These are phyloP conservation scores for Cryptococcus maquisensis DNA, from an alignment of 1,284 basidiomycete species.

Conservation along the genomic window DNA sequence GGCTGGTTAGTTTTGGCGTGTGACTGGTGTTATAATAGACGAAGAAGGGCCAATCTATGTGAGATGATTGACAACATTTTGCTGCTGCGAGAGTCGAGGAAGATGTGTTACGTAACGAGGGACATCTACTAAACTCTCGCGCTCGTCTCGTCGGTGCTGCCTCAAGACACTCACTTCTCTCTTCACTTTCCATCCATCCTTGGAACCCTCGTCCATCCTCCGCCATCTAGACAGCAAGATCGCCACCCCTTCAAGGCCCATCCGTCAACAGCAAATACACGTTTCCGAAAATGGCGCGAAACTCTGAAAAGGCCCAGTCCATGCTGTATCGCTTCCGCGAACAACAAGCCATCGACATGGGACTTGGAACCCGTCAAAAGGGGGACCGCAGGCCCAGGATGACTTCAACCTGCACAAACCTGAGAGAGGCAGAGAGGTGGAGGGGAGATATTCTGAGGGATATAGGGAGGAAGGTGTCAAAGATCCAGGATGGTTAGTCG, in stretches of 20 bases:
- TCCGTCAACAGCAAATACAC: no score
- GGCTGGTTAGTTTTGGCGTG: background rate
- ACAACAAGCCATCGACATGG: conserved; percentile 91
- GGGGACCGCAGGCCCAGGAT: conserved; percentile 79
- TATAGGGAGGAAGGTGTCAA: conserved; percentile 92
- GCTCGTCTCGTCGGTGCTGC: no score
- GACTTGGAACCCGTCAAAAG: conserved; percentile 64
- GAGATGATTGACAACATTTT: no score
- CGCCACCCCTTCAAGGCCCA: no score
- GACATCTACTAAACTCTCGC: no score
- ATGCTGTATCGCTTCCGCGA: conserved; percentile 99
- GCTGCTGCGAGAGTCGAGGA: no score
- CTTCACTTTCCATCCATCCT: no score
- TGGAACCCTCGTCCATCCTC: no score
- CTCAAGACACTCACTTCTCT: no score
- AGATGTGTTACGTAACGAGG: no score
- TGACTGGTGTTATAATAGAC: no score
- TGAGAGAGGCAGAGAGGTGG: conserved; percentile 93
- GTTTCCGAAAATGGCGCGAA: conserved; percentile 63
- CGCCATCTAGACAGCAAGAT: no score
- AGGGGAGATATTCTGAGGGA: conserved; percentile 90
- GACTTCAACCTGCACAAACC: conserved; percentile 81
- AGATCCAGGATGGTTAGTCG: conserved; percentile 87
- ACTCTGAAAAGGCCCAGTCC: conserved; percentile 95
- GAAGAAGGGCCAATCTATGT: background rate